A percentile compares a stretch with the other conserved stretches of the same genome.
Conservation (phyloP, 1,284 basidiomycete species). For the Rhodotorula sp. region DNA sequence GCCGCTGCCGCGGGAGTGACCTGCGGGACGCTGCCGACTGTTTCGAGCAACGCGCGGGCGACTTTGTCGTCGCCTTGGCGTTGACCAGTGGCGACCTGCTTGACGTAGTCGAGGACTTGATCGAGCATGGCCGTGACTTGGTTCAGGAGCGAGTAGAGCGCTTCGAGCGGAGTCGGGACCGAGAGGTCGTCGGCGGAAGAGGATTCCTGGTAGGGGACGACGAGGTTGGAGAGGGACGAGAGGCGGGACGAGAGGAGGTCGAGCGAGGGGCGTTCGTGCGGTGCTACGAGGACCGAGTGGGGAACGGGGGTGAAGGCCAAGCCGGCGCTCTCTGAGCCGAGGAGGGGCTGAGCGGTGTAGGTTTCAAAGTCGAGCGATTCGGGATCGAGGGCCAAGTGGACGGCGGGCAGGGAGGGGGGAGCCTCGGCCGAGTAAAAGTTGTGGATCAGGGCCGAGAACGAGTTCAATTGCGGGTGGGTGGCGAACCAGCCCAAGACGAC, state of each 20-base stretch:
- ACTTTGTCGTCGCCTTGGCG: conserved; percentile 79
- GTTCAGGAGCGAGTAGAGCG: conserved; percentile 39
- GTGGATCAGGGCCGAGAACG: conserved; percentile 96
- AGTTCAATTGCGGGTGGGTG: conserved; percentile 69
- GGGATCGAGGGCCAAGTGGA: conserved; percentile 91
- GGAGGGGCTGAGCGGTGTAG: conserved; percentile 68
- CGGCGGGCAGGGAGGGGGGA: conserved; percentile 54
- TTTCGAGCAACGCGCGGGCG: conserved; percentile 89
- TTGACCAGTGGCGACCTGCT: conserved; percentile 73
- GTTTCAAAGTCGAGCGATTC: conserved; percentile 75
- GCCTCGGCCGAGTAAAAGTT: conserved; percentile 91
- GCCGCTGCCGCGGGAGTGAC: conserved; percentile 16
- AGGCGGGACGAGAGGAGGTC: conserved; percentile 63
- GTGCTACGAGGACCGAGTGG: conserved; percentile 73
- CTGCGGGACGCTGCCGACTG: conserved; percentile 58
- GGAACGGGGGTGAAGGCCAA: conserved; percentile 86
- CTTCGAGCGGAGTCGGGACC: conserved; percentile 53
- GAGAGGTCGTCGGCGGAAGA: conserved; percentile 40
- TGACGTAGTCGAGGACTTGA: conserved; percentile 81
- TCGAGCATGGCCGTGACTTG: conserved; percentile 60
- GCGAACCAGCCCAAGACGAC: conserved; percentile 84
- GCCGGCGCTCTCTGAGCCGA: conserved; percentile 54
- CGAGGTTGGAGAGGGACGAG: conserved; percentile 43
- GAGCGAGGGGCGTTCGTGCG: conserved; percentile 76
- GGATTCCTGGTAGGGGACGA: conserved; percentile 40